phyloP scores from a whole-genome alignment of 148 eudicot species.

The Dysphania ambrosioides region DNA sequence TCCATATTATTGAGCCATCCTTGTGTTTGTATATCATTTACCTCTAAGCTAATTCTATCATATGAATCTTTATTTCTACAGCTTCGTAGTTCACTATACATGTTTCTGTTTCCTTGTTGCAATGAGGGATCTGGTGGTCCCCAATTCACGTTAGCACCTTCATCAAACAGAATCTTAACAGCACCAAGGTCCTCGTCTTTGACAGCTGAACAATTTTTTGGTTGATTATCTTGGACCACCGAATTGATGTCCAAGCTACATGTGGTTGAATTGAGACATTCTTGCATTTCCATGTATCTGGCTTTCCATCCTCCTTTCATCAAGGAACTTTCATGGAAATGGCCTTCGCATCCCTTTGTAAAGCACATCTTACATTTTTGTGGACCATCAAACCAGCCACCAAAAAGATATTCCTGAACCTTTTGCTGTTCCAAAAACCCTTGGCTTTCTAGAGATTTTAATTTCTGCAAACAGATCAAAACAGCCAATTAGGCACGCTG shows the following conservation, averaged over 20 bases:
- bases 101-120: conserved; percentile 30
- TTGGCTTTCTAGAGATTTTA: conserved; percentile 39
- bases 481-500: background rate
- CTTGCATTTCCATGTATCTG: conserved; percentile 8
- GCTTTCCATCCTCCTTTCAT: conserved; percentile 10
- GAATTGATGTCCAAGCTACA: conserved; percentile 18
- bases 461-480: conserved; percentile 39
- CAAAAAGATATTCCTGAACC: conserved; percentile 21
- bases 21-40: conserved; percentile 23
- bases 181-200: conserved; percentile 33
- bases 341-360: conserved; percentile 16
- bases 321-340: conserved; percentile 20
- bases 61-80: conserved; percentile 22
- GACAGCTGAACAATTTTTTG: conserved; percentile 30
- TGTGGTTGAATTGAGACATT: conserved; percentile 11
- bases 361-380: conserved; percentile 9
- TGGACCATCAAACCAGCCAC: conserved; percentile 29
- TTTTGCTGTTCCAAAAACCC: conserved; percentile 31
- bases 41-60: conserved; percentile 38
- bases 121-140: conserved; percentile 33
- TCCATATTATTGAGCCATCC: conserved; percentile 9
- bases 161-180: conserved; percentile 37
- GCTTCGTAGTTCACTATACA: conserved; percentile 22
- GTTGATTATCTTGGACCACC: conserved; percentile 26
- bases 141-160: conserved; percentile 31